Evolutionary conservation across 495 filamentous ascomycete species (phyloP), one percentile per base, ranked within the genome.

Genomic region (Penicillium crystallinum): DNA sequence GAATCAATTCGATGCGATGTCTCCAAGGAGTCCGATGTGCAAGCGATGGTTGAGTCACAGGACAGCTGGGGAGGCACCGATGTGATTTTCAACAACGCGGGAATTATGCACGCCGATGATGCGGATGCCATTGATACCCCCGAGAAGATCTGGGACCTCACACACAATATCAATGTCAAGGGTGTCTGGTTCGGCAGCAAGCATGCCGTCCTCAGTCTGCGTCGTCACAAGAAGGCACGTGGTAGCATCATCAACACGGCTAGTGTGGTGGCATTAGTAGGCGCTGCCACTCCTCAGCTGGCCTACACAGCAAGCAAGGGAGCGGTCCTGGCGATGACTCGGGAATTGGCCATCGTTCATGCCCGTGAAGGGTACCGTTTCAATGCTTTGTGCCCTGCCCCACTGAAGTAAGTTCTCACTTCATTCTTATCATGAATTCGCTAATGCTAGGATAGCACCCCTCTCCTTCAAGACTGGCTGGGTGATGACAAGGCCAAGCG

Each of bases 1-100:
- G 83, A 89, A 53, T 85, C 75, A 27, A 73, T 75, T 51, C 71
- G 74, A 52, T 82, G 78, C 64, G 83, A 86, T 59, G 82, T 86
- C 36, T 76, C 81, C 53, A 88, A 89, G 59, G 91, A 96, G 70
- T 59, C 76, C 52, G 78, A 89, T 27, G 82, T 96, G 19, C 69
- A 86, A 55, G 80, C 85, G 25, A 75, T 82, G 55, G 78, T 96
- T n/a, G 81, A 84, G 49, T 67, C 75, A 2, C 67, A 90, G 41
- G 91, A 97, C 62, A 53, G 73, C 40, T 96, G 89, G 90, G 92
- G 91, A 59, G 93, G 93, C n/a, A 73, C 90, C 0, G 93, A 98
- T 67, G 77, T 97, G 58, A 88, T 98, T 55, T 98, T 96, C 82
- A 98, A 98, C 80, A 98, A 98, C 65, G 93, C 93, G 0, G 93